These are phyloP conservation scores for Colletotrichum sp. DNA, from an alignment of 2,329 filamentous ascomycete genomes.

Conservation along the genomic window DNA sequence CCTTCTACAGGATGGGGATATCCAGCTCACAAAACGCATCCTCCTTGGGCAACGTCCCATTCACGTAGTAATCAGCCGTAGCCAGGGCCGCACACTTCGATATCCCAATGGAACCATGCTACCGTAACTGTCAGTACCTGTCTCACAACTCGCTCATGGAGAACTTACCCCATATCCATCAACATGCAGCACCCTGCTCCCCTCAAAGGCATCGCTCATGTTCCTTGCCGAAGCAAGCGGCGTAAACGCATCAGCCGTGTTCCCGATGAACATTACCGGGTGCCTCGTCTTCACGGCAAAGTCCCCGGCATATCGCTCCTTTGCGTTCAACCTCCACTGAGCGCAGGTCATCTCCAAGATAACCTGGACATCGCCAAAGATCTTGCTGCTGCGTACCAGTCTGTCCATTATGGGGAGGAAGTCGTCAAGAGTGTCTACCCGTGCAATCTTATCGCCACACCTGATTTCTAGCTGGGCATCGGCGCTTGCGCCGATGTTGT, in stretches of 20 bases:
- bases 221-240: slow-evolving; percentile 41
- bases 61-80: slow-evolving; percentile 21
- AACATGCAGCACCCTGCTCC: slow-evolving; percentile 39
- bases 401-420: slow-evolving; percentile 26
- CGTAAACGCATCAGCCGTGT: slow-evolving; percentile 40
- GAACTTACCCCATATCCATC: slow-evolving; percentile 39
- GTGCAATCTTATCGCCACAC: slow-evolving; percentile 36
- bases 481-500: not conserved
- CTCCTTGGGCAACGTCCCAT: slow-evolving; percentile 16
- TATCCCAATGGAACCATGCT: not conserved
- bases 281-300: slow-evolving; percentile 35
- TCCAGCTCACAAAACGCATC: slow-evolving; percentile 21
- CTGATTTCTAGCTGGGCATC: slow-evolving; percentile 29
- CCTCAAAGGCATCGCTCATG: slow-evolving; percentile 37
- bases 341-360: slow-evolving; percentile 31
- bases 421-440: slow-evolving; percentile 28
- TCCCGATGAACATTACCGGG: slow-evolving; percentile 41
- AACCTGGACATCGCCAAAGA: slow-evolving; percentile 26
- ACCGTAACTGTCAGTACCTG: not conserved
- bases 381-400: slow-evolving; percentile 27
- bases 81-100: slow-evolving; percentile 19
- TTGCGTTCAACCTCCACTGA: slow-evolving; percentile 40
- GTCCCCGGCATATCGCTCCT: slow-evolving; percentile 36
- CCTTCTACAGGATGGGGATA: not conserved
- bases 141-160: fast-evolving